A percentile compares a stretch with the other conserved stretches of the same genome.
Evolutionary conservation across 495 filamentous ascomycete genomes (phyloP).

Genomic region (Daldinia decipiens): DNA sequence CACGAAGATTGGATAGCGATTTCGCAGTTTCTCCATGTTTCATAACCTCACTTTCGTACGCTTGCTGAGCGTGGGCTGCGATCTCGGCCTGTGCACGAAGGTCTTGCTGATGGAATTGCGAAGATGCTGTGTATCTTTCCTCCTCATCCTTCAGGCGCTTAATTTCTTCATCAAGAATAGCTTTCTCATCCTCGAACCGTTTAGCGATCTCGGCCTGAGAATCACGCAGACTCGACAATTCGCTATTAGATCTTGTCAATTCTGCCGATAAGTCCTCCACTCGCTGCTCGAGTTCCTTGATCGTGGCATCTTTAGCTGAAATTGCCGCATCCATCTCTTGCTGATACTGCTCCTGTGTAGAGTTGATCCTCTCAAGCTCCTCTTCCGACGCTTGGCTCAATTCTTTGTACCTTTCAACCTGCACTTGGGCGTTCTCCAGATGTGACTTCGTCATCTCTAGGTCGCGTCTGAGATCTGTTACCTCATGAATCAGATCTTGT

Average conservation of each 20-base stretch:
- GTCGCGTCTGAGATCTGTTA: constrained; percentile 83
- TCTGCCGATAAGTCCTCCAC: constrained; percentile 84
- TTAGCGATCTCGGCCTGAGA: constrained; percentile 78
- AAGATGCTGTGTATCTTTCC: constrained; percentile 77
- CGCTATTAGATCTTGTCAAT: constrained; percentile 78
- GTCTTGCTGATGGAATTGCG: constrained; percentile 87
- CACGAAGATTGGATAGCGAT: constrained; percentile 77
- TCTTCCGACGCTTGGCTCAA: constrained; percentile 92
- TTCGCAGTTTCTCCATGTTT: constrained; percentile 95
- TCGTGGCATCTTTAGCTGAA: constrained; percentile 76
- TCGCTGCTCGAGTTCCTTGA: constrained; percentile 81
- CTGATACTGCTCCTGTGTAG: constrained; percentile 84
- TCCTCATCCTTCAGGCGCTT: constrained; percentile 85
- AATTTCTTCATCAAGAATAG: constrained; percentile 76
- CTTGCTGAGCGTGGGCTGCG: constrained; percentile 88
- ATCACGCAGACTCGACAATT: constrained; percentile 80
- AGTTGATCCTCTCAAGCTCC: constrained; percentile 79
- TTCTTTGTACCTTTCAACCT: constrained; percentile 87
- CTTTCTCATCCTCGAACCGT: constrained; percentile 81
- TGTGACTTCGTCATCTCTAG: constrained; percentile 79
- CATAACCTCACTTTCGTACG: constrained; percentile 92
- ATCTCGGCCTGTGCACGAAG: constrained; percentile 93
- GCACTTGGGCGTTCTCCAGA: constrained; percentile 77
- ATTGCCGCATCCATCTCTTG: constrained; percentile 81
- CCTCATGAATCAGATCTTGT: constrained; percentile 83